phyloP scores from a whole-genome alignment of 306 rosid genomes.

The Cicer judaicum region DNA sequence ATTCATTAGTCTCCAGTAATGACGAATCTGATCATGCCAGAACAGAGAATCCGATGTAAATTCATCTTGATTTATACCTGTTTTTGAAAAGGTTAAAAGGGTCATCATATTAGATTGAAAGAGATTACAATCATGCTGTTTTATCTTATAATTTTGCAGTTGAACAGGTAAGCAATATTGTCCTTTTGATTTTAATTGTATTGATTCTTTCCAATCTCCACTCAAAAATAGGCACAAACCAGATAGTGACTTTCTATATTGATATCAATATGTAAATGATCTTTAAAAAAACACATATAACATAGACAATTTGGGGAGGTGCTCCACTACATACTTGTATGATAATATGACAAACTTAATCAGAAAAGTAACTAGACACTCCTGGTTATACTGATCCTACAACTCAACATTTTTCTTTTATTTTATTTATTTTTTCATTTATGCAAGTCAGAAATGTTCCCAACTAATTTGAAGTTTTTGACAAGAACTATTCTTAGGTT shows the following conservation, averaged over 20 bases:
- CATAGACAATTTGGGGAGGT: neutral
- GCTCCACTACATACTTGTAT: slow-evolving; percentile 20
- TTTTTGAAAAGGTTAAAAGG: slow-evolving; percentile 36
- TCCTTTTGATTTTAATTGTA: slow-evolving; percentile 12
- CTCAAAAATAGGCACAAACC: neutral
- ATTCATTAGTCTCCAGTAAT: slow-evolving; percentile 80
- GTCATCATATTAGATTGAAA: slow-evolving; percentile 38
- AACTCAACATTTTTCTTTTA: neutral
- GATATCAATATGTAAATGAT: slow-evolving; percentile 5
- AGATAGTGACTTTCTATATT: neutral
- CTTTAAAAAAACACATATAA: neutral
- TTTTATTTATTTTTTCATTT: neutral
- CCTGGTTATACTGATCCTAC: neutral
- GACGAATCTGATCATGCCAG: slow-evolving; percentile 77
- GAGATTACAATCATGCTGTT: slow-evolving; percentile 16
- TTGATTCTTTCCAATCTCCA: neutral
- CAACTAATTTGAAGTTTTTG: neutral
- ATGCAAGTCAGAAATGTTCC: neutral
- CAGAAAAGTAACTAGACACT: slow-evolving; percentile 1
- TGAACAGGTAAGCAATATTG: slow-evolving; percentile 2
- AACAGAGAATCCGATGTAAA: slow-evolving; percentile 61
- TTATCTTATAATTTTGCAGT: slow-evolving; percentile 2
- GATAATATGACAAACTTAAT: slow-evolving; percentile 10
- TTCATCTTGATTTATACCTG: slow-evolving; percentile 72
- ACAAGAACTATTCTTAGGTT: neutral